These are phyloP conservation scores for Filosporella fistucella DNA, from an alignment of 495 filamentous ascomycete species.

Conservation along the genomic window DNA sequence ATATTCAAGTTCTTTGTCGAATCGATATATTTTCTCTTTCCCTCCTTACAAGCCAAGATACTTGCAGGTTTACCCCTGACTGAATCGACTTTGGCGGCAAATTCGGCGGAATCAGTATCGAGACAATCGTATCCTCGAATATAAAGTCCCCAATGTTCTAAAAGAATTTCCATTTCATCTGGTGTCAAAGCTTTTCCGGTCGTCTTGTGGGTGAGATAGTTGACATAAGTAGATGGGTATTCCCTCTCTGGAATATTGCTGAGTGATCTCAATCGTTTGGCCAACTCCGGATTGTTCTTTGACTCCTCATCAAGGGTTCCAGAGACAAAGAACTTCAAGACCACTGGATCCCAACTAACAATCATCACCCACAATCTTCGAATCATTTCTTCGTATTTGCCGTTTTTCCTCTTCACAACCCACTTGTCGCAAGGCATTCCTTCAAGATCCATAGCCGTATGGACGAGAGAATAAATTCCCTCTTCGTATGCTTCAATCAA, in stretches of 20 bases:
- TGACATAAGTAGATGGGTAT: background rate
- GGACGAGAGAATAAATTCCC: background rate
- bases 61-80: background rate
- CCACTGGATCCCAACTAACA: background rate
- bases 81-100: background rate
- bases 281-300: background rate
- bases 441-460: background rate
- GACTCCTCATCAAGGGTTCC: background rate
- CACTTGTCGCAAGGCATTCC: slow-evolving; percentile 1
- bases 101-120: background rate
- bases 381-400: background rate
- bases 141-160: background rate
- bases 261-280: background rate
- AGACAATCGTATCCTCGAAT: background rate
- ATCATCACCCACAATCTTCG: background rate
- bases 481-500: background rate
- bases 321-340: background rate
- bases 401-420: background rate
- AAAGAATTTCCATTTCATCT: background rate
- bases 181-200: background rate
- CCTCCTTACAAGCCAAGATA: background rate
- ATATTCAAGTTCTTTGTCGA: background rate
- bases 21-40: background rate
- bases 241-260: too few relatives aligned
- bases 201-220: background rate